These are phyloP conservation scores for Pichiaceae sp. DNA, from an alignment of 1,139 yeast species.

Conservation along the genomic window DNA sequence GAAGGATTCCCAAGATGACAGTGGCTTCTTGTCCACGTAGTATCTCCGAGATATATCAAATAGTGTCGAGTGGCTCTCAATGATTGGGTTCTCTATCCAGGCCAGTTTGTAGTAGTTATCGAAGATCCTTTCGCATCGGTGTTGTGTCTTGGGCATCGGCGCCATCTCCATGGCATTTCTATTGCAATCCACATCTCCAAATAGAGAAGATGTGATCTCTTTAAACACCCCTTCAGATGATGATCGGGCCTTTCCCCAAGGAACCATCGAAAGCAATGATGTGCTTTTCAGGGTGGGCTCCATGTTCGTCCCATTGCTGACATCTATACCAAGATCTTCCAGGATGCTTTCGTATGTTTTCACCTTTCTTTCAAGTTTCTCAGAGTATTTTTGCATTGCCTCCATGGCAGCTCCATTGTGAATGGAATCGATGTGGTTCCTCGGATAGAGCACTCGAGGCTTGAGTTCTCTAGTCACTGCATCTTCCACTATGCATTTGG, in stretches of 20 bases:
- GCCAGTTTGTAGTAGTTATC: constrained; percentile 9
- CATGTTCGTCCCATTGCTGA: not conserved
- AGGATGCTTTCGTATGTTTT: constrained; percentile 3
- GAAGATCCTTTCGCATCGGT: not conserved
- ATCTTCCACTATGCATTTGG: constrained; percentile 10
- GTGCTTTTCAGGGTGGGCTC: constrained; percentile 5
- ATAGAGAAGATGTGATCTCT: constrained; percentile 8
- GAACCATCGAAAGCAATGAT: constrained; percentile 9
- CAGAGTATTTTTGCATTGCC: not conserved
- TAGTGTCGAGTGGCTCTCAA: constrained; percentile 3
- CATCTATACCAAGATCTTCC: constrained; percentile 2
- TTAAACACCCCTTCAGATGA: constrained; percentile 7
- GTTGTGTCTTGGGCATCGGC: constrained; percentile 4
- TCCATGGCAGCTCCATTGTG: not conserved
- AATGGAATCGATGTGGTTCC: not conserved
- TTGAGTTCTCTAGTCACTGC: constrained; percentile 7
- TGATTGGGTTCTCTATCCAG: constrained; percentile 11
- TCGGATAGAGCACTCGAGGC: constrained; percentile 2
- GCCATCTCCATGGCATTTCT: not conserved
- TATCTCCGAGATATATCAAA: constrained; percentile 1
- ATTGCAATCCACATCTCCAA: constrained; percentile 6
- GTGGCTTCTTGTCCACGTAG: constrained; percentile 3
- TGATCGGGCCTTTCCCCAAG: constrained; percentile 6
- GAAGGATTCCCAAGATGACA: constrained; percentile 11
- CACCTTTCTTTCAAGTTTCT: constrained; percentile 3